Conservation (phyloP, 1,284 basidiomycete genomes). For the Heterobasidion parviporum region DNA sequence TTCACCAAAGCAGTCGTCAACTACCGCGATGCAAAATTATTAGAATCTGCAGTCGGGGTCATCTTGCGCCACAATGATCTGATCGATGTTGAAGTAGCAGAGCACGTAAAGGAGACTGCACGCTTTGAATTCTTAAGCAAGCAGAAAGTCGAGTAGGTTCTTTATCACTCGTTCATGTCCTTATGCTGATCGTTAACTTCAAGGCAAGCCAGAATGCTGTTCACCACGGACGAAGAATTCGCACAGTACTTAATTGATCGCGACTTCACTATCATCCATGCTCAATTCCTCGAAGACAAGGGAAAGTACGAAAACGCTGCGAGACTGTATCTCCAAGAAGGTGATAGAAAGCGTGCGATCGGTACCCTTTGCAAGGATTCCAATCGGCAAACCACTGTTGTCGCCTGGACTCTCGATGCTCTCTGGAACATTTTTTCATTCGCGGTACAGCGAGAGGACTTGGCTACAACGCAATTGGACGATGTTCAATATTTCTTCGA, state of each 20-base stretch:
- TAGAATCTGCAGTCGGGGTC: constrained; percentile 45
- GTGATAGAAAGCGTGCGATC: constrained; percentile 40
- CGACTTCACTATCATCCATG: constrained; percentile 44
- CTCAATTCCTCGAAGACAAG: constrained; percentile 36
- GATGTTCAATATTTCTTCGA: too few species aligned
- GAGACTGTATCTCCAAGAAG: constrained; percentile 43
- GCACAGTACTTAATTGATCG: constrained; percentile 51
- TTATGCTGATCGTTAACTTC: too few species aligned
- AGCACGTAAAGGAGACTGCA: constrained; percentile 39
- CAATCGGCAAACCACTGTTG: constrained; percentile 10
- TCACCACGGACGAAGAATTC: constrained; percentile 41
- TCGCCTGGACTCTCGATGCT: constrained; percentile 13
- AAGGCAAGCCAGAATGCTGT: constrained; percentile 24
- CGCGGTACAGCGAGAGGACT: constrained; percentile 9
- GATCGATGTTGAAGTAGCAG: constrained; percentile 26
- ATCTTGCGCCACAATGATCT: constrained; percentile 24
- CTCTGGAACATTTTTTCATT: constrained; percentile 21
- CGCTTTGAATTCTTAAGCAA: constrained; percentile 44
- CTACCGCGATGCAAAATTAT: constrained; percentile 40
- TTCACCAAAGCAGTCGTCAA: constrained; percentile 36
- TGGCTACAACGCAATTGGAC: too few species aligned
- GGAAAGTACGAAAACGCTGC: constrained; percentile 45
- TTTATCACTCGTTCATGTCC: neutral
- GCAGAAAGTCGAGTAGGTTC: constrained; percentile 34
- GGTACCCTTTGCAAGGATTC: constrained; percentile 31